phyloP scores from a whole-genome alignment of 163 green algal species.

The Botryococcus braunii region DNA sequence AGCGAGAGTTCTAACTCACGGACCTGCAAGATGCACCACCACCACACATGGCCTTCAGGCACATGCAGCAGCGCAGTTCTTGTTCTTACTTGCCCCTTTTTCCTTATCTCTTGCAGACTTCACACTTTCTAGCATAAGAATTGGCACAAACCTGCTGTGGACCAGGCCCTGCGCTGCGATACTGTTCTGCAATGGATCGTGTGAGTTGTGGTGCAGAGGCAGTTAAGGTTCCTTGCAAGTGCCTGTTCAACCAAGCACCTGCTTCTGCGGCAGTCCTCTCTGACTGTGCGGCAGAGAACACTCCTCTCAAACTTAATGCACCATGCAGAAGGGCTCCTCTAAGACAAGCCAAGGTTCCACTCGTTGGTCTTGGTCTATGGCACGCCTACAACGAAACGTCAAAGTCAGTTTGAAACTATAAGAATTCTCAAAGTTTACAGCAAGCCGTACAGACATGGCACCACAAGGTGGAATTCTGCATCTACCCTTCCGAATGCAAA shows the following conservation, averaged over 20 bases:
- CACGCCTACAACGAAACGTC: constrained; percentile 12
- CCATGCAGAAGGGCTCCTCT: constrained; percentile 13
- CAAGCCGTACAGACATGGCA: too few species aligned
- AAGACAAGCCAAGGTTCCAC: constrained; percentile 10
- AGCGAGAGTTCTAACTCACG: too few species aligned
- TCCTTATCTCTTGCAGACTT: too few species aligned
- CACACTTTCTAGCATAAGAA: too few species aligned
- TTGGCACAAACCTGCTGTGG: constrained; percentile 17
- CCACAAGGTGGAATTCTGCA: too few species aligned
- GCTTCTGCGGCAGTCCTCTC: not conserved
- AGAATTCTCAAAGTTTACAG: too few species aligned
- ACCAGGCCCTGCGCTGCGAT: not conserved
- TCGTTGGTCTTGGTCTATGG: not conserved
- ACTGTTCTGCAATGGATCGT: constrained; percentile 8
- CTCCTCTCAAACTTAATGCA: constrained; percentile 7
- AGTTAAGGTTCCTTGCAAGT: not conserved
- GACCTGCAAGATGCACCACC: too few species aligned
- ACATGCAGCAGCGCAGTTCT: too few species aligned
- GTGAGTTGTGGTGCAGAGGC: constrained; percentile 13
- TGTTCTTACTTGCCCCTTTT: too few species aligned
- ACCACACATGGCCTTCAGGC: too few species aligned
- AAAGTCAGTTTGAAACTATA: too few species aligned
- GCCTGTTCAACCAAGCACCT: constrained; percentile 5
- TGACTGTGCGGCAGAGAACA: constrained; percentile 9
- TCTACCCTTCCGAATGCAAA: too few species aligned